phyloP scores from a whole-genome alignment of 1,139 yeast genomes.

The Geotrichum fermentans region DNA sequence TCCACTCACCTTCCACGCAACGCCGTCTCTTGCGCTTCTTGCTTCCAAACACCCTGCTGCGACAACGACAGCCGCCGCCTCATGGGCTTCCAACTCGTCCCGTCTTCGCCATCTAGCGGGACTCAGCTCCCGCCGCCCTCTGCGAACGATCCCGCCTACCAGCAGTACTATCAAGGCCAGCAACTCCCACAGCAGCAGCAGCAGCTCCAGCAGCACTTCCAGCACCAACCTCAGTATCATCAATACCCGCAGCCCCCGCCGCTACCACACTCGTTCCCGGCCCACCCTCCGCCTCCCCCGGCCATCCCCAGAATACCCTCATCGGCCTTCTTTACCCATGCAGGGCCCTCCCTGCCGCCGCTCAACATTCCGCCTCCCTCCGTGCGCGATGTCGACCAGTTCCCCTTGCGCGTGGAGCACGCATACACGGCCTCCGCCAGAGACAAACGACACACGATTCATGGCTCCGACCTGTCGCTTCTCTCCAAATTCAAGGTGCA shows the following conservation, averaged over 20 bases:
- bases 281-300: slow-evolving; percentile 4
- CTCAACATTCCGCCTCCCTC: slow-evolving; percentile 10
- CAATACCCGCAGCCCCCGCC: not conserved
- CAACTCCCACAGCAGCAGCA: not conserved
- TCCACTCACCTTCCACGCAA: too few species aligned
- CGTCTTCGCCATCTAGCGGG: slow-evolving; percentile 7
- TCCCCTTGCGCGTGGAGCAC: not conserved
- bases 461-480: slow-evolving; percentile 15
- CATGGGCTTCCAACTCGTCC: slow-evolving; percentile 7
- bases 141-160: not conserved
- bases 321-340: slow-evolving; percentile 7
- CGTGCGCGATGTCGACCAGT: slow-evolving; percentile 9
- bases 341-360: slow-evolving; percentile 17
- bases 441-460: slow-evolving; percentile 12
- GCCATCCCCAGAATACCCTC: slow-evolving; percentile 2
- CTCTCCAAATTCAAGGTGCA: slow-evolving; percentile 15
- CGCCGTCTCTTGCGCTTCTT: too few species aligned
- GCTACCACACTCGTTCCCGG: not conserved
- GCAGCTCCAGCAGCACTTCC: not conserved
- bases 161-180: not conserved
- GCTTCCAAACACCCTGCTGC: too few species aligned
- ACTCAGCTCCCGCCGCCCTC: not conserved
- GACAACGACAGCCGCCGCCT: too few species aligned
- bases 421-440: not conserved
- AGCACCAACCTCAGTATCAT: not conserved